phyloP scores from a whole-genome alignment of 805 yeast species.

The Gaillardinia entomophila region DNA sequence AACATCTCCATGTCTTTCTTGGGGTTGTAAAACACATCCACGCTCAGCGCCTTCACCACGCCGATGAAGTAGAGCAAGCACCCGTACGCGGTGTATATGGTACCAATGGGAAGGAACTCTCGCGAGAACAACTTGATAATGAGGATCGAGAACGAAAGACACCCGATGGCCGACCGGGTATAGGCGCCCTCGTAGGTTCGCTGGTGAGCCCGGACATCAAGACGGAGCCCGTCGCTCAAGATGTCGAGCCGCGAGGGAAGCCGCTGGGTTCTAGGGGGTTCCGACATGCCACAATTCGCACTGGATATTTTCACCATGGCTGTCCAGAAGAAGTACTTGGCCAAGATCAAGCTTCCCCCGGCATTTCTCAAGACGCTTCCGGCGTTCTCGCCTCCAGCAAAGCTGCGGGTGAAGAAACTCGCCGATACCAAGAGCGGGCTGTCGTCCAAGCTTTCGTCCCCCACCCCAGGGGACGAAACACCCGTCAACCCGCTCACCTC shows the following conservation, averaged over 20 bases:
- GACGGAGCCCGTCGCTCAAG: conserved; percentile 34
- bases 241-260: conserved; percentile 30
- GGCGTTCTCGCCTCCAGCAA: conserved; percentile 24
- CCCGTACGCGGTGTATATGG: conserved; percentile 61
- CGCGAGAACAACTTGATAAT: conserved; percentile 58
- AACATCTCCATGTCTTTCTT: conserved; percentile 37
- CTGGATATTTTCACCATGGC: conserved; percentile 17
- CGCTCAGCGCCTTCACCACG: conserved; percentile 27
- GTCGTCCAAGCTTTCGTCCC: conserved; percentile 2
- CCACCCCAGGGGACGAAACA: conserved; percentile 5
- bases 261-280: conserved; percentile 9
- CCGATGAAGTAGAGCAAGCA: conserved; percentile 34
- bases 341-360: conserved; percentile 25
- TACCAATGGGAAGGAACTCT: conserved; percentile 63
- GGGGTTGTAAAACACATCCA: conserved; percentile 33
- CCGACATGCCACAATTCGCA: background rate
- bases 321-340: conserved; percentile 28
- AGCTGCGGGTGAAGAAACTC: conserved; percentile 25
- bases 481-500: conserved; percentile 3
- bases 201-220: conserved; percentile 65
- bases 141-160: conserved; percentile 59
- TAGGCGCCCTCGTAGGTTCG: conserved; percentile 85
- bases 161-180: conserved; percentile 64
- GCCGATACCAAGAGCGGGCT: conserved; percentile 4
- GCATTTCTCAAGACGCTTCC: conserved; percentile 29